A percentile compares a stretch with the other conserved stretches of the same genome.
Conservation (phyloP, 371 early-diverging fungal species). For the Massospora cicadina region DNA sequence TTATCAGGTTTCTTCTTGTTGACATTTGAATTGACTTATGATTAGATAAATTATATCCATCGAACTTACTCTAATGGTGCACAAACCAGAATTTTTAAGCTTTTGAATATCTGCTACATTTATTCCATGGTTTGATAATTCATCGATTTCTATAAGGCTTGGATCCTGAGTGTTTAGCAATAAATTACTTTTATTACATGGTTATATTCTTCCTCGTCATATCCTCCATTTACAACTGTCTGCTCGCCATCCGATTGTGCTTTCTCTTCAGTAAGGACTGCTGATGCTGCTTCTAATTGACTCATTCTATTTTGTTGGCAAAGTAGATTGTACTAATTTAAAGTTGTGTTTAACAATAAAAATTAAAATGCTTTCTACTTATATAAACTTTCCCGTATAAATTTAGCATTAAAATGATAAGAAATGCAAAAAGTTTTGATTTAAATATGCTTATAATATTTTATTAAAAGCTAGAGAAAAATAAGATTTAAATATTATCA, state of each 20-base stretch:
- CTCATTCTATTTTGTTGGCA: too few relatives aligned
- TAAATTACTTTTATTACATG: background rate
- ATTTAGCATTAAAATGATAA: too few relatives aligned
- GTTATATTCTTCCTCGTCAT: background rate
- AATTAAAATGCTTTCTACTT: too few relatives aligned
- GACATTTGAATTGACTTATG: slow-evolving; percentile 64
- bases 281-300: slow-evolving; percentile 21
- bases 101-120: slow-evolving; percentile 61
- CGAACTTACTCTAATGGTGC: slow-evolving; percentile 40
- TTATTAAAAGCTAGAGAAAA: too few relatives aligned
- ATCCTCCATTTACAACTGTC: background rate
- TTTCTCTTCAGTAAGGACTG: background rate
- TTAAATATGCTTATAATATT: too few relatives aligned
- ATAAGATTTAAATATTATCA: too few relatives aligned
- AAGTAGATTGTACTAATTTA: too few relatives aligned
- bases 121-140: slow-evolving; percentile 45
- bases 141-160: slow-evolving; percentile 17
- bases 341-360: too few relatives aligned
- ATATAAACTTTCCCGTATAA: too few relatives aligned
- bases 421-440: too few relatives aligned
- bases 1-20: slow-evolving; percentile 39
- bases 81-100: slow-evolving; percentile 60
- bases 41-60: background rate
- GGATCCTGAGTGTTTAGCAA: background rate
- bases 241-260: background rate